Evolutionary conservation across 805 yeast species (phyloP).

Genomic region (Lachancea sp.): DNA sequence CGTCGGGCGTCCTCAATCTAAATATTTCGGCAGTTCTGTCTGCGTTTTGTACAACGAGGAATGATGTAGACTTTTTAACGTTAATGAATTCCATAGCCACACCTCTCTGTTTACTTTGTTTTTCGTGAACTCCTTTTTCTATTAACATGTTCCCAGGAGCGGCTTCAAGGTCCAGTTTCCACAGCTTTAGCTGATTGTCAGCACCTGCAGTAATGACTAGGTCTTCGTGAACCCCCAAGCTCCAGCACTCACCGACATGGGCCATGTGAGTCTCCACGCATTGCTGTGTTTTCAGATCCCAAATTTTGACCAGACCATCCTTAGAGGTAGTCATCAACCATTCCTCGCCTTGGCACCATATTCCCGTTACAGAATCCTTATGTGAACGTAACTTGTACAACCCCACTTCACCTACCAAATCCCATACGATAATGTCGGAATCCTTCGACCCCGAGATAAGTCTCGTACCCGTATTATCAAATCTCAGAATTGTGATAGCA

Average conservation of each 20-base stretch:
- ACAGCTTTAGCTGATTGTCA: conserved; percentile 75
- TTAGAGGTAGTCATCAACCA: conserved; percentile 74
- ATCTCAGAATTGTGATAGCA: conserved; percentile 59
- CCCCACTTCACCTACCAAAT: conserved; percentile 87
- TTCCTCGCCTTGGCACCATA: conserved; percentile 58
- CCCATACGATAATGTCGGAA: conserved; percentile 86
- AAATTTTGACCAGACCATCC: conserved; percentile 85
- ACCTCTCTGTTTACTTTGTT: conserved; percentile 71
- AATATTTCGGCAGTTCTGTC: conserved; percentile 78
- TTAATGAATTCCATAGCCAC: conserved; percentile 46
- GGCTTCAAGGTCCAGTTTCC: conserved; percentile 58
- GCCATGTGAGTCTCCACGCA: conserved; percentile 94
- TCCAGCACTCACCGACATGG: conserved; percentile 92
- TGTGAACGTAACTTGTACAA: conserved; percentile 82
- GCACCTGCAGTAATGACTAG: conserved; percentile 66
- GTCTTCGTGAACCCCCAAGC: conserved; percentile 46
- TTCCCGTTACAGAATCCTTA: conserved; percentile 79
- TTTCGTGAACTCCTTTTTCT: conserved; percentile 63
- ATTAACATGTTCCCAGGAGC: conserved; percentile 48
- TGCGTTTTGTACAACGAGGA: conserved; percentile 66
- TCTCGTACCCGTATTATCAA: conserved; percentile 79
- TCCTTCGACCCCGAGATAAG: conserved; percentile 84
- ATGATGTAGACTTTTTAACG: conserved; percentile 24
- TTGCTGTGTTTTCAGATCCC: conserved; percentile 88
- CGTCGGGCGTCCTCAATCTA: conserved; percentile 69